Evolutionary conservation across 2,329 filamentous ascomycete species (phyloP), one percentile per base, ranked within the genome.

Genomic region (Talaromyces verruculosus): DNA sequence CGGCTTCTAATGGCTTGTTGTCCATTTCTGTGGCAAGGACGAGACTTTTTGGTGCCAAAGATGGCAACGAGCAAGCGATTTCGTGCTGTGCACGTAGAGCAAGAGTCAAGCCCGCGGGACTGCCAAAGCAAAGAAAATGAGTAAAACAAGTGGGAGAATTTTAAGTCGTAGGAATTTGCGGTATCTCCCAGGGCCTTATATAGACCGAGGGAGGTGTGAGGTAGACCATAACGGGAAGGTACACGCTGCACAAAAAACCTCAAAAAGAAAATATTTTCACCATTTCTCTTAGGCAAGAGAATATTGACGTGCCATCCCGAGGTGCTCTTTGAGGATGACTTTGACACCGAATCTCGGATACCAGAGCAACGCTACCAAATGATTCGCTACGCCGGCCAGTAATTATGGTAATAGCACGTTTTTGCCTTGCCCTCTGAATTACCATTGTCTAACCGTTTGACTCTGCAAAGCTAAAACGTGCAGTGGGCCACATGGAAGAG

Each of bases 221-320:
- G 51, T 15, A 30, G 13, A 6, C 61, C 49, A 41, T 55, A 57
- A 41, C 25, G 41, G 61, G 61, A 63, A 63, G 61, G 61, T 63
- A 63, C 61, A 63, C 5, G 35, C 61, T n/a, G 37, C 10, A 28
- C 17, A 28, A 45, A 60, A 60, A 45, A 4, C 57, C 35, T 33
- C 17, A 45, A n/a, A 43, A 60, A 45, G 39, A 43, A 60, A 60
- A 45, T 43, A 60, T 60, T 60, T 43, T 60, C 28, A 45, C 7
- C 17, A 58, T 58, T 33, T 37, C 25, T 19, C n/a, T 37, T 61
- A 43, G 39, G n/a, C 5, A 49, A 17, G 28, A 49, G n/a, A 17
- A 25, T 1, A 55, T 39, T 15, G 19, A 37, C 13, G 43, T 53
- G 19, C 45, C 61, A 62, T 51, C n/a, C 53, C 53, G 11, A 37